Percentiles rank a stretch among this genome's conserved stretches.
Conservation (phyloP, 257 asterid genomes). For the Craterostigma plantagineum region DNA sequence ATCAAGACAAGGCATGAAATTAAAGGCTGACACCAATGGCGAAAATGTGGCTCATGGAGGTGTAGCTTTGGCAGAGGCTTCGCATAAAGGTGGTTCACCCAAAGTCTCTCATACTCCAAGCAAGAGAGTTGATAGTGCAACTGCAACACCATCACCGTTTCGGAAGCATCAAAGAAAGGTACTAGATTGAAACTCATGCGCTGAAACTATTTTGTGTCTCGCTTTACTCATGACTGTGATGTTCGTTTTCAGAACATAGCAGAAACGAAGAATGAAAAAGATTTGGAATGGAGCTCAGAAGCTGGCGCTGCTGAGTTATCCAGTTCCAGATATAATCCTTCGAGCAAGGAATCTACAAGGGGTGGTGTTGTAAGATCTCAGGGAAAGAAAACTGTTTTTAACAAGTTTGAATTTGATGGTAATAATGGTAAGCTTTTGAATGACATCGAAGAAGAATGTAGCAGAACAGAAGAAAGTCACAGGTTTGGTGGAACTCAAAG, state of each 20-base stretch:
- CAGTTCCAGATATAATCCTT: slow-evolving; percentile 13
- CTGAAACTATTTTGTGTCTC: neutral
- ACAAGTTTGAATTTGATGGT: slow-evolving; percentile 30
- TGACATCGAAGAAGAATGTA: slow-evolving; percentile 68
- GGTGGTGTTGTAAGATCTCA: slow-evolving; percentile 17
- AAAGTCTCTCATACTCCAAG: slow-evolving; percentile 53
- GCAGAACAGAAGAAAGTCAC: slow-evolving; percentile 66
- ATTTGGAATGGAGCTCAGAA: slow-evolving; percentile 64
- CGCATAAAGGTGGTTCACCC: slow-evolving; percentile 68
- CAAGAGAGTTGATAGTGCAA: slow-evolving; percentile 46
- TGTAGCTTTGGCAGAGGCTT: slow-evolving; percentile 77
- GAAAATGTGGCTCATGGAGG: slow-evolving; percentile 81
- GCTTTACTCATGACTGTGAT: neutral
- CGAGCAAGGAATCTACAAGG: slow-evolving; percentile 1
- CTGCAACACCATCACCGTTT: slow-evolving; percentile 32
- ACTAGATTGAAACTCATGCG: slow-evolving; percentile 6
- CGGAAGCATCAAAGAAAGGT: slow-evolving; percentile 49
- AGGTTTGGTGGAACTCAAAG: slow-evolving; percentile 25
- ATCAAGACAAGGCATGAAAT: slow-evolving; percentile 35
- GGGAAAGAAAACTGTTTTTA: slow-evolving; percentile 21
- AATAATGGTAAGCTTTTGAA: slow-evolving; percentile 27
- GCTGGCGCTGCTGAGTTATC: slow-evolving; percentile 45
- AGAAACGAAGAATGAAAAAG: slow-evolving; percentile 35
- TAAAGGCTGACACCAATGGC: slow-evolving; percentile 40
- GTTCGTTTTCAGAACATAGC: slow-evolving; percentile 20